Percentiles rank a stretch among this genome's conserved stretches.
These are phyloP conservation scores for Paramecium sexaurelia DNA, from an alignment of 73 alveolate genomes.

Conservation along the genomic window DNA sequence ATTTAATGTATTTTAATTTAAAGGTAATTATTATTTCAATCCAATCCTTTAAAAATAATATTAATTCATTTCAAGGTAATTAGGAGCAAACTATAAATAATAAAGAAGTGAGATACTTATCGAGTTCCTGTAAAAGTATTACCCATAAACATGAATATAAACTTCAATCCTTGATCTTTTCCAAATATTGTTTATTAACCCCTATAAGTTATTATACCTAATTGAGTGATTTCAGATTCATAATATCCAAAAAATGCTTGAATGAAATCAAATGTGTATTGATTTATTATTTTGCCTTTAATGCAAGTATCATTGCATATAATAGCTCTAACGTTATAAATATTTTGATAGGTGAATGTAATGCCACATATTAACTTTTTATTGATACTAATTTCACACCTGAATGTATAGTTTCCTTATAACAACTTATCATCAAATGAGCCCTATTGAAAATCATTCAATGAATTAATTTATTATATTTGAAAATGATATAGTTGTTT, in stretches of 20 bases:
- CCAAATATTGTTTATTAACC: slow-evolving; percentile 7
- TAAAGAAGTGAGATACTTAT: too few species aligned
- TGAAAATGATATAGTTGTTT: not conserved
- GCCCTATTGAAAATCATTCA: too few species aligned
- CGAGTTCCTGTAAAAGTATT: not conserved
- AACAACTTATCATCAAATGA: not conserved
- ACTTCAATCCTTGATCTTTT: not conserved
- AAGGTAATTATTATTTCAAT: too few species aligned
- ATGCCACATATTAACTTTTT: not conserved
- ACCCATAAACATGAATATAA: not conserved
- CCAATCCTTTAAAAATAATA: too few species aligned
- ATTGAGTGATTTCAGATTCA: not conserved
- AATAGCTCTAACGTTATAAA: not conserved
- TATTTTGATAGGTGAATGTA: not conserved
- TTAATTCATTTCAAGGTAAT: too few species aligned
- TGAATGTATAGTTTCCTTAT: not conserved
- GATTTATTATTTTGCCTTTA: not conserved
- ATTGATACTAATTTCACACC: not conserved
- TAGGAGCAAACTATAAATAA: too few species aligned
- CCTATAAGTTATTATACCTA: slow-evolving; percentile 13
- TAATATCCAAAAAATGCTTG: not conserved
- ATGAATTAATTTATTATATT: too few species aligned
- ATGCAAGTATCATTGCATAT: not conserved
- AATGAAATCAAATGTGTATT: not conserved
- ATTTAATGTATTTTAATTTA: too few species aligned